Conservation (phyloP, 2,329 filamentous ascomycete species). For the Keithomyces neogunnii region DNA sequence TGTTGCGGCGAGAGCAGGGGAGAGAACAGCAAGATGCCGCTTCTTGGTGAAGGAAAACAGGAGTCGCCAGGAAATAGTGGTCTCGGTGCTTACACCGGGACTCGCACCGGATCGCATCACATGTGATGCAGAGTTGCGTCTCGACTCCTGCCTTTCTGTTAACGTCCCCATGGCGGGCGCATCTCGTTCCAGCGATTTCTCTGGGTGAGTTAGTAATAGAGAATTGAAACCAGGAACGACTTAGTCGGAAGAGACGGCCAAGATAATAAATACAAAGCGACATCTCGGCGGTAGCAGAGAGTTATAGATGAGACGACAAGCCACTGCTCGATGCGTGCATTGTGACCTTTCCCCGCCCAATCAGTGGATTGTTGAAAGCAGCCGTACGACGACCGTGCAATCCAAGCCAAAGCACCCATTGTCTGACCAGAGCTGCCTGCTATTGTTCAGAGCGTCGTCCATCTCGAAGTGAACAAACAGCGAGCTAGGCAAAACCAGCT, state of each 20-base stretch:
- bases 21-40: conserved; percentile 47
- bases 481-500: background rate
- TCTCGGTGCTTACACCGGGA: background rate
- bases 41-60: conserved; percentile 68
- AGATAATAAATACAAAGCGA: no score
- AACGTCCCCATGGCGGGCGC: background rate
- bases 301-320: no score
- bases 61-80: conserved; percentile 23
- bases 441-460: background rate
- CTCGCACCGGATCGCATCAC: background rate
- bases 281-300: no score
- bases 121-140: background rate
- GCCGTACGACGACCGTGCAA: background rate
- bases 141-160: background rate
- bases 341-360: no score
- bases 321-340: no score
- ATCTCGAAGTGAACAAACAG: background rate
- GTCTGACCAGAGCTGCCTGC: background rate
- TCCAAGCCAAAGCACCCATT: background rate
- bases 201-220: no score
- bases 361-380: no score
- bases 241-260: no score
- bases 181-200: background rate
- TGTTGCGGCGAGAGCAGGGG: conserved; percentile 46
- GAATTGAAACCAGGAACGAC: no score